phyloP scores from a whole-genome alignment of 164 flowering plant genomes.

The Stephania cephalantha region DNA sequence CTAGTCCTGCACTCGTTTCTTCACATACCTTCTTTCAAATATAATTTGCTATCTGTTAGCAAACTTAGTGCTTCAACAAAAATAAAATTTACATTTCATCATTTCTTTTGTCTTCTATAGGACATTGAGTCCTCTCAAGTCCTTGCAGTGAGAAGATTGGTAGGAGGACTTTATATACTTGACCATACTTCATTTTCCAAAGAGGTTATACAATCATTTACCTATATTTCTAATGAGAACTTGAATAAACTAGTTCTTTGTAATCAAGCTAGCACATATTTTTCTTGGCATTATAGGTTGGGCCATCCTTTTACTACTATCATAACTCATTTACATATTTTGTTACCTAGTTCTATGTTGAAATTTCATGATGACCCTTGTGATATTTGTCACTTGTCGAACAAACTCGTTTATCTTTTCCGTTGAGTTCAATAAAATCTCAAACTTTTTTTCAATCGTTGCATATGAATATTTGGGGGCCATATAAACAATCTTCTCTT shows the following conservation, averaged over 20 bases:
- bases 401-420: too few species aligned
- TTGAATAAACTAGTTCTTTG: not conserved
- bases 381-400: not conserved
- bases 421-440: not conserved
- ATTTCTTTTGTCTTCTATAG: not conserved
- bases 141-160: not conserved
- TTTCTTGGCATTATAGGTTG: not conserved
- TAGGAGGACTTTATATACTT: not conserved
- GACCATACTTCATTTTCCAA: not conserved
- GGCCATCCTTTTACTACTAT: not conserved
- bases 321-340: not conserved
- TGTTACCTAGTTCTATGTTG: not conserved
- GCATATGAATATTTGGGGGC: constrained; percentile 3
- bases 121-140: not conserved
- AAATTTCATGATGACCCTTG: not conserved
- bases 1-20: not conserved
- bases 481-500: not conserved
- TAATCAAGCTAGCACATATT: too few species aligned
- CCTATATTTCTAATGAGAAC: not conserved
- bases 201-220: not conserved
- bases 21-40: not conserved
- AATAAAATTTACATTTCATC: not conserved
- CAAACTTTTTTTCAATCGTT: not conserved
- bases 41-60: not conserved
- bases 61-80: not conserved